Base-by-base conservation (phyloP, 306 rosid species). In the Quercus cerris region DNA sequence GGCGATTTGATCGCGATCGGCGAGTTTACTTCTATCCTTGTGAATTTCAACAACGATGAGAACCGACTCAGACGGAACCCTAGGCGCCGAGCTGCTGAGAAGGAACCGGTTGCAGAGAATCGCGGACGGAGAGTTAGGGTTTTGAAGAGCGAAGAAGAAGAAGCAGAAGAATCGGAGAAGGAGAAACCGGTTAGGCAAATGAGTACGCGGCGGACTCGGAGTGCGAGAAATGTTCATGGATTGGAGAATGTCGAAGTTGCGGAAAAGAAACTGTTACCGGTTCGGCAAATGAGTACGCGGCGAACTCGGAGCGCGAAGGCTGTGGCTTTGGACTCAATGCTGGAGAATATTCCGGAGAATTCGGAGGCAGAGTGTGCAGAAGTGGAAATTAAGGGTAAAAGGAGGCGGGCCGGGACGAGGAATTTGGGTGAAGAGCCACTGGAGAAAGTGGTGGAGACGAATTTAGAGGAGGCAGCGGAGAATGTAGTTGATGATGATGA, bases 1-100 rank as follows among this genome's bases (percentile, higher is more conserved):
- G 92, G 85, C 12, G 89, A 91, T 72, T 33, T 71, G 62, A 76
- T 94, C 81, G 90, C 92, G 77, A 77, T 92, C 77, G 95, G 97
- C 1, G 97, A 94, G 77, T 31, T 1, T 51, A 92, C 94, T 1
- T 87, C 94, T 38, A 82, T 94, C 41, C 73, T 61, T 20, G 86
- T 94, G 23, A 58, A 55, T 67, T 75, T 92, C 27, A 56, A 44
- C 17, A 13, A 5, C 44, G 74, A 84, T 15, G 88, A 75, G 44
- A 71, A 76, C 59, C 74, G 18, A 8, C 13, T 76, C 23, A 74
- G 88, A 73, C 72, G 88, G 74, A 92, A 89, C 74, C 90, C 92
- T 5, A 84, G 85, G 80, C 89, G 91, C 5, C 78, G 80, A 58
- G 87, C 79, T 28, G 75, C 55, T 0, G 77, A 17, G 17, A 82